These are phyloP conservation scores for Mortierella claussenii DNA, from an alignment of 192 early-diverging fungal genomes.

Conservation along the genomic window DNA sequence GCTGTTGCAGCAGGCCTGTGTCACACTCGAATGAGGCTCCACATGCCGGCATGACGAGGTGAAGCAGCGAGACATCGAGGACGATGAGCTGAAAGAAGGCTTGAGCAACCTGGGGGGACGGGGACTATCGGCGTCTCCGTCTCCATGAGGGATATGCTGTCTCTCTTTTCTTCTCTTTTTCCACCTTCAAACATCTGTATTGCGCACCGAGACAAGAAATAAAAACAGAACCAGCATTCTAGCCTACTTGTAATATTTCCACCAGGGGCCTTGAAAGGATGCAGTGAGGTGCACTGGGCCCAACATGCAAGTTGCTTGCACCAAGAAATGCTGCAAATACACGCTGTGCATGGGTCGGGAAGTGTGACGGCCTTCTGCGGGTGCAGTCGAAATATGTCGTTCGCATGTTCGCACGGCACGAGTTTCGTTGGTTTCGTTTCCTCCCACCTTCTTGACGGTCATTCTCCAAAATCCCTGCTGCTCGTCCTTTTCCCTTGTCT, in stretches of 20 bases:
- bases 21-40: background rate
- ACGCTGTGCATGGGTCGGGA: no score
- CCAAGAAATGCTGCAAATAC: no score
- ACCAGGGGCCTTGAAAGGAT: background rate
- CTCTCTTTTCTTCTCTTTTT: background rate
- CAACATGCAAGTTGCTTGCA: background rate
- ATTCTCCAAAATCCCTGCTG: no score
- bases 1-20: slow-evolving; percentile 1
- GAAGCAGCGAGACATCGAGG: background rate
- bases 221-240: slow-evolving; percentile 1
- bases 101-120: background rate
- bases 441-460: no score
- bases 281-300: background rate
- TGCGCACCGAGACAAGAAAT: slow-evolving; percentile 2
- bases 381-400: no score
- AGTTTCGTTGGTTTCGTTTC: no score
- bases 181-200: background rate
- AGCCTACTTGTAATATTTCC: background rate
- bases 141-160: background rate
- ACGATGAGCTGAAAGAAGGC: background rate
- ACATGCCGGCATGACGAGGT: background rate
- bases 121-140: slow-evolving; percentile 1
- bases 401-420: no score
- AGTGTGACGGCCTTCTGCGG: no score
- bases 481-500: slow-evolving; percentile 1